Evolutionary conservation across 495 filamentous ascomycete species (phyloP).

Genomic region (Podospora conica): DNA sequence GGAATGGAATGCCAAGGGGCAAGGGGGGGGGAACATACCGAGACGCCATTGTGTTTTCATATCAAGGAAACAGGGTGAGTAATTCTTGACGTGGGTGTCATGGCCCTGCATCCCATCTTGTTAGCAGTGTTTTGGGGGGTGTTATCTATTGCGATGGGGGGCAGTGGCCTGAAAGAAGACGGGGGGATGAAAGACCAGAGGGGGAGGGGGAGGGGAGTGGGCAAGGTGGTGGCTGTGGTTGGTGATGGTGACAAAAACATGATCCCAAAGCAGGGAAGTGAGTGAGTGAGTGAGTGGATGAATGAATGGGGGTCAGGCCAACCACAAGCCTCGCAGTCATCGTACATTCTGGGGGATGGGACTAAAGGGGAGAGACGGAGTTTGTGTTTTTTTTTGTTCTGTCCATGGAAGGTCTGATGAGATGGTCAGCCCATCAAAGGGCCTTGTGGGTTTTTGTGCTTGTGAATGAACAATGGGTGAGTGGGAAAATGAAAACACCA

Average conservation of each 20-base stretch:
- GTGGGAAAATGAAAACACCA: background rate
- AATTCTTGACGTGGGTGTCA: conserved; percentile 16
- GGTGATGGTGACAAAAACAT: background rate
- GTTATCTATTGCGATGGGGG: background rate
- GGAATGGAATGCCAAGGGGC: background rate
- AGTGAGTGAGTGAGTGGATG: background rate
- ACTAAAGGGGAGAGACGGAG: background rate
- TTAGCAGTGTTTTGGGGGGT: conserved; percentile 8
- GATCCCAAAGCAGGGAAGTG: background rate
- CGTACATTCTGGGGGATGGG: background rate
- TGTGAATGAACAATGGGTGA: background rate
- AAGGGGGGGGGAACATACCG: conserved; percentile 30
- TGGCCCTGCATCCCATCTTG: conserved; percentile 17
- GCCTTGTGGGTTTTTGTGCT: background rate
- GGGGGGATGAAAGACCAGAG: background rate
- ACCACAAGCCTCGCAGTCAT: background rate
- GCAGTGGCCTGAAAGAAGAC: background rate
- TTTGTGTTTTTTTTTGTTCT: background rate
- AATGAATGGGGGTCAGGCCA: background rate
- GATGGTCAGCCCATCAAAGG: background rate
- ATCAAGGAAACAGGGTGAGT: conserved; percentile 16
- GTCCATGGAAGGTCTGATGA: background rate
- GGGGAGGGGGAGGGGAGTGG: background rate
- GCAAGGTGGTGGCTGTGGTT: too few relatives aligned
- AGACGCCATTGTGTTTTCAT: conserved; percentile 47